Conservation (phyloP, 1,284 basidiomycete species). For the Exobasidium rhododendri region DNA sequence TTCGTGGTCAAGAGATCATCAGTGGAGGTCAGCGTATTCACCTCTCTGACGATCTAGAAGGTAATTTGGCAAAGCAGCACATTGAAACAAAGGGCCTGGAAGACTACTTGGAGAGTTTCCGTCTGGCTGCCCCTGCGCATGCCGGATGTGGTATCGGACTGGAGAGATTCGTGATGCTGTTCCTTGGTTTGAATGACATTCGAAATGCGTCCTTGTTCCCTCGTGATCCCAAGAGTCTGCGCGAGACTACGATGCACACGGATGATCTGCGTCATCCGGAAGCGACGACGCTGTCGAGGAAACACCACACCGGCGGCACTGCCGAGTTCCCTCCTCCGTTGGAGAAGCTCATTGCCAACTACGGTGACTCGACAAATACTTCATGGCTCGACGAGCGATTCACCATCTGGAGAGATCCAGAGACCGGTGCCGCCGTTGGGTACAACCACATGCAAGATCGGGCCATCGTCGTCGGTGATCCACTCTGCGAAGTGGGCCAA, state of each 20-base stretch:
- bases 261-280: slow-evolving; percentile 45
- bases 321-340: slow-evolving; percentile 46
- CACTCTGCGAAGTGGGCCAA: slow-evolving; percentile 60
- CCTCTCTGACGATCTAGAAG: slow-evolving; percentile 40
- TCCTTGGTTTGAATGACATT: slow-evolving; percentile 52
- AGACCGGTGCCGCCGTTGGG: slow-evolving; percentile 60
- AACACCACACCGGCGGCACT: slow-evolving; percentile 33
- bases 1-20: slow-evolving; percentile 53
- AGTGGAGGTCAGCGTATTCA: slow-evolving; percentile 54
- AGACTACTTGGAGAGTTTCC: slow-evolving; percentile 53
- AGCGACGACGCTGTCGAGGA: slow-evolving; percentile 31
- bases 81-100: slow-evolving; percentile 43
- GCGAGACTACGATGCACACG: slow-evolving; percentile 23
- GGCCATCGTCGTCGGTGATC: slow-evolving; percentile 60
- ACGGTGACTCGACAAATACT: slow-evolving; percentile 63
- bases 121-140: slow-evolving; percentile 49
- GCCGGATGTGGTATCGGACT: slow-evolving; percentile 53
- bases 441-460: slow-evolving; percentile 57
- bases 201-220: slow-evolving; percentile 50
- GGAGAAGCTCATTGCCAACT: slow-evolving; percentile 61
- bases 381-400: slow-evolving; percentile 63
- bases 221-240: slow-evolving; percentile 49
- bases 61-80: slow-evolving; percentile 35
- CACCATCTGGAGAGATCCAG: slow-evolving; percentile 60
- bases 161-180: slow-evolving; percentile 51